A percentile compares a stretch with the other conserved stretches of the same genome.
These are phyloP conservation scores for Tolypocladium guangdongense DNA, from an alignment of 2,329 filamentous ascomycete species.

Conservation along the genomic window DNA sequence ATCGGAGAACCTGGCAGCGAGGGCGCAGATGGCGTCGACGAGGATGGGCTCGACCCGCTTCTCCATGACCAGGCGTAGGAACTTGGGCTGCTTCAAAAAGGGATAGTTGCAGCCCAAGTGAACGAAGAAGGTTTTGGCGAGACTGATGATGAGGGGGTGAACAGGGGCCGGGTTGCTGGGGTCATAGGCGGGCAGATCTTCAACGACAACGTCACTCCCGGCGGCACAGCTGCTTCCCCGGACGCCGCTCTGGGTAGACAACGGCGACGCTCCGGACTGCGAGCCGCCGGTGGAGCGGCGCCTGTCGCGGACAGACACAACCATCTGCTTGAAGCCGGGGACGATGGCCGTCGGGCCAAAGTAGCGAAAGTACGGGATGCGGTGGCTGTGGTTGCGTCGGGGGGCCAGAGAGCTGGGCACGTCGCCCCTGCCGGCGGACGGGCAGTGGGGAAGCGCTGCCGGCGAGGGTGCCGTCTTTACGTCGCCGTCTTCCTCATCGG, in stretches of 20 bases:
- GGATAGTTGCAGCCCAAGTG: constrained; percentile 81
- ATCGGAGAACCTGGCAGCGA: constrained; percentile 72
- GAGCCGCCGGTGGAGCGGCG: constrained; percentile 48
- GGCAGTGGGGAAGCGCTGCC: background rate
- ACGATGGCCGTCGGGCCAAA: constrained; percentile 88
- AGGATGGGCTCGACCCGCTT: constrained; percentile 76
- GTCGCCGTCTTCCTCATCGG: constrained; percentile 15
- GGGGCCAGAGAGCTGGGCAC: constrained; percentile 29
- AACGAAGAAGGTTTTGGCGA: constrained; percentile 71
- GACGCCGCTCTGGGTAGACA: constrained; percentile 25
- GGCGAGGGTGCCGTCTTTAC: constrained; percentile 7
- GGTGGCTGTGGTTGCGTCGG: constrained; percentile 43
- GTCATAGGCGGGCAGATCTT: constrained; percentile 66
- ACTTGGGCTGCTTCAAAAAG: constrained; percentile 63
- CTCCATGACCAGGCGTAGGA: constrained; percentile 65
- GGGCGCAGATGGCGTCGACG: constrained; percentile 74
- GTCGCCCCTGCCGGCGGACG: constrained; percentile 10
- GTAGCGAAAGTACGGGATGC: constrained; percentile 82
- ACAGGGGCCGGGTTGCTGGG: constrained; percentile 58
- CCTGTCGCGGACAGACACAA: constrained; percentile 61
- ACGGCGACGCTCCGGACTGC: constrained; percentile 41
- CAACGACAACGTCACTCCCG: constrained; percentile 32
- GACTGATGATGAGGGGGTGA: constrained; percentile 61
- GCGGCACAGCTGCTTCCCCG: constrained; percentile 27
- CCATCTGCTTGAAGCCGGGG: constrained; percentile 88